Percentiles rank a stretch among this genome's conserved stretches.
These are phyloP conservation scores for Rhizopus delemar DNA, from an alignment of 371 early-diverging fungal genomes.

Conservation along the genomic window DNA sequence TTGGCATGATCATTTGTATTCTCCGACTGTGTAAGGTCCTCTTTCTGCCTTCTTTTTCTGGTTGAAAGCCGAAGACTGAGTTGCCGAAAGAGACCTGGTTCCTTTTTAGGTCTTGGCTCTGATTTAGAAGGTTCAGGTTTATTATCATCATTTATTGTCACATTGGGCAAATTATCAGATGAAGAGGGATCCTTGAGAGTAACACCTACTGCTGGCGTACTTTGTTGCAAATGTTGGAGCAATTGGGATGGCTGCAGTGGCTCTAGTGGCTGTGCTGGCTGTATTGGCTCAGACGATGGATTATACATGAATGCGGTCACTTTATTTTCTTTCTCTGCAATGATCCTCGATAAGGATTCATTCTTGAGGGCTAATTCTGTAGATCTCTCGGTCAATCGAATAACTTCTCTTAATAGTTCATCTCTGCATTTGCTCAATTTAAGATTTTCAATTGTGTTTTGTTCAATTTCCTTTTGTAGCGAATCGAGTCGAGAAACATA, in stretches of 20 bases:
- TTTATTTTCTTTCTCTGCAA: constrained; percentile 23
- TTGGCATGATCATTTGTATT: constrained; percentile 7
- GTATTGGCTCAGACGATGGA: not conserved
- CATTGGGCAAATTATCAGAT: not conserved
- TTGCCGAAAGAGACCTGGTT: constrained; percentile 24
- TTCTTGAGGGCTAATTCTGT: constrained; percentile 17
- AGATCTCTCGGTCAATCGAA: constrained; percentile 23
- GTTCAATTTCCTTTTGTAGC: constrained; percentile 21
- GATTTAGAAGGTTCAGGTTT: not conserved
- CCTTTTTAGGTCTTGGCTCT: constrained; percentile 9
- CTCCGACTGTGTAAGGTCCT: not conserved
- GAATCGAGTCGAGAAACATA: constrained; percentile 12
- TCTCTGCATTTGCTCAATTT: constrained; percentile 18
- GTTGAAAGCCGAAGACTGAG: constrained; percentile 20
- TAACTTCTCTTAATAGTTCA: constrained; percentile 21
- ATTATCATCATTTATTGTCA: not conserved
- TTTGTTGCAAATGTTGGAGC: not conserved
- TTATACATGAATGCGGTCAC: constrained; percentile 24
- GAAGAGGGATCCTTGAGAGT: constrained; percentile 22
- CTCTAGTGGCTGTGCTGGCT: too few relatives aligned
- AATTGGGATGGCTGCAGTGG: too few relatives aligned
- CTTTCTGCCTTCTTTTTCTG: constrained; percentile 16
- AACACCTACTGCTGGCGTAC: constrained; percentile 14
- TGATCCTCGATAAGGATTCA: constrained; percentile 13
- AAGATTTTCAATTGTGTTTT: constrained; percentile 12